A percentile compares a stretch with the other conserved stretches of the same genome.
Evolutionary conservation across 192 early-diverging fungal genomes (phyloP).

Genomic region (Ambispora gerdemannii): DNA sequence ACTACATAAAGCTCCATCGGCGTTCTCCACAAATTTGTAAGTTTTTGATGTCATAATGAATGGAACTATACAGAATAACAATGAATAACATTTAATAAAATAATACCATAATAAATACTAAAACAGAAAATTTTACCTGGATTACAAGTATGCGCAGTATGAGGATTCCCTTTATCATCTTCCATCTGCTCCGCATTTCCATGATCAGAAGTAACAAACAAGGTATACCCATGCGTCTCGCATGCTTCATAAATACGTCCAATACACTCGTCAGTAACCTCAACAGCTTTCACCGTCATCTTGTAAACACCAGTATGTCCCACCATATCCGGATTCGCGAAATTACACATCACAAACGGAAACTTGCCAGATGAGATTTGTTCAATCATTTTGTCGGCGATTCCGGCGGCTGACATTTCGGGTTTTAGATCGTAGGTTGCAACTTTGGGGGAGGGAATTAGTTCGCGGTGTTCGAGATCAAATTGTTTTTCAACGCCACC

Average conservation of each 20-base stretch:
- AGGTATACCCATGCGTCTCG: constrained; percentile 77
- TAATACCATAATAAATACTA: neutral
- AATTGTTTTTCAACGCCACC: constrained; percentile 95
- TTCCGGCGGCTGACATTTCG: constrained; percentile 87
- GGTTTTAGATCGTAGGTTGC: constrained; percentile 98
- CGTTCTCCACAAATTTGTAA: constrained; percentile 50
- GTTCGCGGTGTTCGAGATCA: constrained; percentile 77
- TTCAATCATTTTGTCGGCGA: constrained; percentile 88
- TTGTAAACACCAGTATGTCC: constrained; percentile 98
- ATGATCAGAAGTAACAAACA: constrained; percentile 98
- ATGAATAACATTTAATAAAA: neutral
- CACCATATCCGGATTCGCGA: constrained; percentile 97
- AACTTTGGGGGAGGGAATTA: constrained; percentile 91
- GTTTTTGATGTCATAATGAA: constrained; percentile 79
- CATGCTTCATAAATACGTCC: constrained; percentile 92
- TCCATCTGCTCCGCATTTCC: constrained; percentile 99
- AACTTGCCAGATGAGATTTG: constrained; percentile 73
- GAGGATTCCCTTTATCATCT: constrained; percentile 78
- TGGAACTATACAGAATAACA: constrained; percentile 64
- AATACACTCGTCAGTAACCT: constrained; percentile 93
- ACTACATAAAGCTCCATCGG: constrained; percentile 81
- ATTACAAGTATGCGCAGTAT: constrained; percentile 93
- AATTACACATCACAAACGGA: constrained; percentile 98
- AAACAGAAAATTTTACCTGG: constrained; percentile 22
- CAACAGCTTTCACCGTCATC: constrained; percentile 86